These are phyloP conservation scores for Epichloe glyceriae DNA, from an alignment of 2,329 filamentous ascomycete species.

Conservation along the genomic window DNA sequence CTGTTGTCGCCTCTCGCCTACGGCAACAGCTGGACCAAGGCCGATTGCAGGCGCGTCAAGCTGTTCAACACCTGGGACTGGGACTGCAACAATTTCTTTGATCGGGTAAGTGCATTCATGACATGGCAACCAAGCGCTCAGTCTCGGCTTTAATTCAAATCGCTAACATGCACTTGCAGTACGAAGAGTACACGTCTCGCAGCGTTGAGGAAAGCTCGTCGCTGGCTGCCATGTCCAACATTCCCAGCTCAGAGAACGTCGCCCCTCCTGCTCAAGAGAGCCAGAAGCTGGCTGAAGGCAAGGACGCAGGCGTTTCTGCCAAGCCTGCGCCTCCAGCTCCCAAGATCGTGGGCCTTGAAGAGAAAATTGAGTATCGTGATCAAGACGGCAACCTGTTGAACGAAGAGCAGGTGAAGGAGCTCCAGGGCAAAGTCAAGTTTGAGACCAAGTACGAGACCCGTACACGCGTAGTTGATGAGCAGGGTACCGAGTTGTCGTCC, in stretches of 20 bases:
- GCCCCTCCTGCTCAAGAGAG: slow-evolving; percentile 1
- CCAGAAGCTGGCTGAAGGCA: not conserved
- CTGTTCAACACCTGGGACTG: slow-evolving; percentile 87
- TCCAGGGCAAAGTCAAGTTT: slow-evolving; percentile 90
- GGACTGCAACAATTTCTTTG: slow-evolving; percentile 90
- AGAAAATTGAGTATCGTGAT: slow-evolving; percentile 75
- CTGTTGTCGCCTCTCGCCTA: slow-evolving; percentile 86
- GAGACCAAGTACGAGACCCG: slow-evolving; percentile 93
- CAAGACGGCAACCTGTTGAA: slow-evolving; percentile 76
- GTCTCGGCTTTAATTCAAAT: not conserved
- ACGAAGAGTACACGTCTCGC: slow-evolving; percentile 7
- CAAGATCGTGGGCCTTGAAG: slow-evolving; percentile 47
- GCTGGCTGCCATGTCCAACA: slow-evolving; percentile 17
- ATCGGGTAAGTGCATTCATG: slow-evolving; percentile 54
- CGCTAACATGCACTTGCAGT: slow-evolving; percentile 9
- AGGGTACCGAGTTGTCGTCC: slow-evolving; percentile 60
- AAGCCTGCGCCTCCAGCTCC: slow-evolving; percentile 37
- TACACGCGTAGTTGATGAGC: slow-evolving; percentile 67
- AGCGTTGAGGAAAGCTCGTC: slow-evolving; percentile 11
- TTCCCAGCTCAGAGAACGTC: slow-evolving; percentile 14
- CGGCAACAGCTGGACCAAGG: slow-evolving; percentile 86
- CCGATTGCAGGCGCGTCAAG: slow-evolving; percentile 76
- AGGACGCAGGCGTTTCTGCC: slow-evolving; percentile 28
- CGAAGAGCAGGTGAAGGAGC: slow-evolving; percentile 66
- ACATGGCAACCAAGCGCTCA: too few species aligned